phyloP scores from a whole-genome alignment of 345 rosid genomes.

The thale cress (Arabidopsis thaliana) region DNA sequence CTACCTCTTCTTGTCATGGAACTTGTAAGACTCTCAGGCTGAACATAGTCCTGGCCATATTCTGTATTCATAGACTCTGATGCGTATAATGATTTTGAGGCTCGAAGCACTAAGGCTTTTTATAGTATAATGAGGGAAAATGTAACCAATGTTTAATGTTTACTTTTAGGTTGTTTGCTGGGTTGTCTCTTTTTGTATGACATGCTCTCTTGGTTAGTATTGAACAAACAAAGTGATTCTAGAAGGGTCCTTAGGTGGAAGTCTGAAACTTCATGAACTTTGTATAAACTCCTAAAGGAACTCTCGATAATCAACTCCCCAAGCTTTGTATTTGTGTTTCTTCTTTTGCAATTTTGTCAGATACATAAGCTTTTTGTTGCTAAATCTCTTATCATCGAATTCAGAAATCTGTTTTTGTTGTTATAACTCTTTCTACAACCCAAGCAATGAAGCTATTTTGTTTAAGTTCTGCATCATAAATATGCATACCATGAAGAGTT shows the following conservation, averaged over 20 bases:
- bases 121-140: background rate
- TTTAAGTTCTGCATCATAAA: conserved; percentile 7
- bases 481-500: conserved; percentile 6
- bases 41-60: background rate
- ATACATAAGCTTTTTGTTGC: background rate
- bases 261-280: background rate
- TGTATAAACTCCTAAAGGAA: background rate
- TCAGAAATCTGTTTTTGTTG: background rate
- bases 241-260: background rate
- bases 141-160: background rate
- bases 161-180: background rate
- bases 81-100: background rate
- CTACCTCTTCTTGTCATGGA: background rate
- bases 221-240: background rate
- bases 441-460: background rate
- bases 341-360: background rate
- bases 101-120: conserved; percentile 3
- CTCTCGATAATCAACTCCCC: background rate
- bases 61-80: background rate
- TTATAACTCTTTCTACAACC: background rate
- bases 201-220: conserved; percentile 25
- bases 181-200: conserved; percentile 3
- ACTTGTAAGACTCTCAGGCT: background rate
- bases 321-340: conserved; percentile 1
- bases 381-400: background rate